Evolutionary conservation across 2,329 filamentous ascomycete genomes (phyloP), one percentile per base, ranked within the genome.

Genomic region (Neofusicoccum parvum): DNA sequence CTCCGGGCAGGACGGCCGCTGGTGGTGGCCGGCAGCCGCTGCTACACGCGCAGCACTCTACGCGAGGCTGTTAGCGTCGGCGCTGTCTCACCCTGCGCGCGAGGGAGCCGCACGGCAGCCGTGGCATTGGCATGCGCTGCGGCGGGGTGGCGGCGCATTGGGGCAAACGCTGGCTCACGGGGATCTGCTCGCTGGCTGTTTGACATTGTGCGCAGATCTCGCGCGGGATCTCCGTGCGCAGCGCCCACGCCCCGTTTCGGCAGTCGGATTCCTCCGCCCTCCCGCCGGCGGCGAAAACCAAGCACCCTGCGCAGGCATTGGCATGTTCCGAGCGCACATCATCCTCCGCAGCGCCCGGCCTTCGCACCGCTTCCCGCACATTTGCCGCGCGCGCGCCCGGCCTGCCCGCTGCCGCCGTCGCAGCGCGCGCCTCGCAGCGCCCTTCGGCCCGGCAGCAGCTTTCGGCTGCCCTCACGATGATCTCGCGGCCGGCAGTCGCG

Each of bases 191-290:
- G 48, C 23, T 32, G 48, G 48, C 48, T 23, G 49, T 51, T 51
- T 36, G 49, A 51, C 49, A 51, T 34, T 51, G 27, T 32, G 49
- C 27, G 54, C 54, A 59, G 54, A 59, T 59, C 54, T 59, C 15
- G 54, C 54, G 54, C 54, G 39, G 20, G 54, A 59, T 59, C 53
- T 56, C 53, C 54, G 54, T 59, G 39, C 54, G 9, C 46, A 49
- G 17, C 14, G 43, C 46, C 46, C 46, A 49, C n/a, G 17, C 46
- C 46, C 46, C 46, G 46, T 46, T 58, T 59, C 54, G 54, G 54
- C 54, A 45, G 39, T 59, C 54, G 54, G 54, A 45, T 59, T 59
- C 39, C 54, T 59, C 54, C 54, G 54, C 54, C 54, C 39, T 59
- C 39, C 39, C 51, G 37, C 39, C 39, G 39, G 39, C 39, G 39